A percentile compares a stretch with the other conserved stretches of the same genome.
These are phyloP conservation scores for Samsoniella hepiali DNA, from an alignment of 2,329 filamentous ascomycete genomes.

Conservation along the genomic window DNA sequence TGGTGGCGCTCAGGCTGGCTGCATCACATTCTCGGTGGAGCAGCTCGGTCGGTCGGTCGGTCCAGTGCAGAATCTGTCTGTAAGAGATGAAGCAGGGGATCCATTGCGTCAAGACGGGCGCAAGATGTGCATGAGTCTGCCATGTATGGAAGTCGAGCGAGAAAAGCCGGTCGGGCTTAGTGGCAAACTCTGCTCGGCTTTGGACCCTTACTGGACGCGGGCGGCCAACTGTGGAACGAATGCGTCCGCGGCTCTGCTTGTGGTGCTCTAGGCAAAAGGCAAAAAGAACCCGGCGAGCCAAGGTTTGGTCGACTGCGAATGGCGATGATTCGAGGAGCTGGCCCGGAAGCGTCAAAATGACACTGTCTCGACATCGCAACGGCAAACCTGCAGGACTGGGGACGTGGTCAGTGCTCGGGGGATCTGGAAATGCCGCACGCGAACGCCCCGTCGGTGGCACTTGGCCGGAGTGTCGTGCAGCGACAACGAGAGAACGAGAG, in stretches of 20 bases:
- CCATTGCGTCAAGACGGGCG: neutral
- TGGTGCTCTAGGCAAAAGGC: neutral
- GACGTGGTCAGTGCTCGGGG: neutral
- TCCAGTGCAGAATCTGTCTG: neutral
- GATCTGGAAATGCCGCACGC: slow-evolving; percentile 8
- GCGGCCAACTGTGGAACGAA: neutral
- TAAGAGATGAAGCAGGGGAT: neutral
- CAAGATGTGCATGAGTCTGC: neutral
- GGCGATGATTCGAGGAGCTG: too few relatives aligned
- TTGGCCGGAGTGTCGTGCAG: neutral
- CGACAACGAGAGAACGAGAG: neutral
- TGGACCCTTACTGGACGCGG: neutral
- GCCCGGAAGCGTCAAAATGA: too few relatives aligned
- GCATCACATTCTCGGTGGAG: neutral
- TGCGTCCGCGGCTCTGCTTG: neutral
- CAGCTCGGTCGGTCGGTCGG: slow-evolving; percentile 1
- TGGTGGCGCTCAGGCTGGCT: neutral
- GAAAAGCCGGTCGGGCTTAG: neutral
- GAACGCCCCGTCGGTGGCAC: neutral
- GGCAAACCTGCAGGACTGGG: neutral
- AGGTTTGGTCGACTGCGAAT: too few relatives aligned
- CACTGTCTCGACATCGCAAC: neutral
- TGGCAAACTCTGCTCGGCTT: slow-evolving; percentile 1
- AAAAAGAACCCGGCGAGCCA: neutral
- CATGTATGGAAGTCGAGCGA: neutral